phyloP scores from a whole-genome alignment of 2,329 filamentous ascomycete genomes.

The Fusarium sp. region DNA sequence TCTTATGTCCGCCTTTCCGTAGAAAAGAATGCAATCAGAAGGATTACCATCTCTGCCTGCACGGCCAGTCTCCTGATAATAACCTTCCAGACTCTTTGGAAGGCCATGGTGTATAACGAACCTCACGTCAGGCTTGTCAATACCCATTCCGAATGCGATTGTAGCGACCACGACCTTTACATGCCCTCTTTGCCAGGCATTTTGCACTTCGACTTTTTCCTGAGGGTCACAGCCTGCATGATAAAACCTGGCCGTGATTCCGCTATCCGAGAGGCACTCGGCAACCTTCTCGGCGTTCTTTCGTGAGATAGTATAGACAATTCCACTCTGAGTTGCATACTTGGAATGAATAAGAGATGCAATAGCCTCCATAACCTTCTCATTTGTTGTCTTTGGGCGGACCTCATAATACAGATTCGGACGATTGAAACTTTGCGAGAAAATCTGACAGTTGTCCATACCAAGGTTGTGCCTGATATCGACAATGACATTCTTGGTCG shows the following conservation, averaged over 20 bases:
- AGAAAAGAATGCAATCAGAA: conserved; percentile 92
- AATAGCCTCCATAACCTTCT: conserved; percentile 59
- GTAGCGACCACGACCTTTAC: conserved; percentile 95
- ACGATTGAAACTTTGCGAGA: conserved; percentile 96
- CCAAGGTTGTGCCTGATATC: conserved; percentile 94
- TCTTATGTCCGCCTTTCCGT: conserved; percentile 81
- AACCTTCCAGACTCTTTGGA: conserved; percentile 95
- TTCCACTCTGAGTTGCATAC: conserved; percentile 82
- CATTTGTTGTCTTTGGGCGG: conserved; percentile 74
- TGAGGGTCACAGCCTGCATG: conserved; percentile 81
- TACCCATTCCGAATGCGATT: conserved; percentile 99
- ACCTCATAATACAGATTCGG: conserved; percentile 94
- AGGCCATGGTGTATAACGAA: conserved; percentile 95
- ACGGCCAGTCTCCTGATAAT: conserved; percentile 97
- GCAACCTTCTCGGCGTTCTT: conserved; percentile 87
- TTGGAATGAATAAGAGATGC: conserved; percentile 76
- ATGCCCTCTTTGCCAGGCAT: conserved; percentile 82
- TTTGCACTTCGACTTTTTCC: conserved; percentile 79
- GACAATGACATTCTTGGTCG: conserved; percentile 90
- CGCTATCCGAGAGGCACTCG: conserved; percentile 70
- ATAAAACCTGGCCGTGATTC: conserved; percentile 84
- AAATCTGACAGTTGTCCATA: conserved; percentile 81
- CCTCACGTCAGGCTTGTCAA: conserved; percentile 95
- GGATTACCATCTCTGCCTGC: conserved; percentile 90
- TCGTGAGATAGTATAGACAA: conserved; percentile 91